phyloP scores from a whole-genome alignment of 78 protist genomes.

The Monocercomonoides exilis region DNA sequence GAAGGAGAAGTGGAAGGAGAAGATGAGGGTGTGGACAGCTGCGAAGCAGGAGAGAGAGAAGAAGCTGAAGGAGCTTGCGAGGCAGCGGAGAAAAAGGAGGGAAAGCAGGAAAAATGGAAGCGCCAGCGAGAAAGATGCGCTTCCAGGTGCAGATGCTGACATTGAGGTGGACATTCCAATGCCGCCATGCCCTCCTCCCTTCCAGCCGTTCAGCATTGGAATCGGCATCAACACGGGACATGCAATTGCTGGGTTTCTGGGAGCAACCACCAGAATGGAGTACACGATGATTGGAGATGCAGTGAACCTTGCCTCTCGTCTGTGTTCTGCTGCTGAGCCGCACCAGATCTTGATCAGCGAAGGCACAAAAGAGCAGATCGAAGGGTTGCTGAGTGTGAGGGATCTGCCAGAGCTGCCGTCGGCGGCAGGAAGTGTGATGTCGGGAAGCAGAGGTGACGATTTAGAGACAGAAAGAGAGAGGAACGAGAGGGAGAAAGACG shows the following conservation, averaged over 20 bases:
- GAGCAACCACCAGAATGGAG: conserved; percentile 8
- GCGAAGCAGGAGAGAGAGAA: too few species aligned
- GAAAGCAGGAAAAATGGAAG: not conserved
- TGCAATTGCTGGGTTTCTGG: not conserved
- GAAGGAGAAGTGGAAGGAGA: not conserved
- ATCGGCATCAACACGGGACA: conserved; percentile 23
- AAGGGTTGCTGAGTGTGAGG: too few species aligned
- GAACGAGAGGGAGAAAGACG: too few species aligned
- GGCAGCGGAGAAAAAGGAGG: too few species aligned
- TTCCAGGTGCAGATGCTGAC: not conserved
- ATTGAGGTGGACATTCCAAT: too few species aligned
- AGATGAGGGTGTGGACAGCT: too few species aligned
- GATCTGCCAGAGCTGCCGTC: too few species aligned
- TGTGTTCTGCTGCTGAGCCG: conserved; percentile 1
- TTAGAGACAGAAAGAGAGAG: not conserved
- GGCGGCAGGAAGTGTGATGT: too few species aligned
- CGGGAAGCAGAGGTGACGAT: too few species aligned
- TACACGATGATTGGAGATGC: conserved; percentile 14
- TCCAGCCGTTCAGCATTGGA: not conserved
- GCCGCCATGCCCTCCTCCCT: too few species aligned
- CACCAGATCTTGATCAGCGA: not conserved
- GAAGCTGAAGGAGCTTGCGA: too few species aligned
- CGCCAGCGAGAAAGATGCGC: not conserved
- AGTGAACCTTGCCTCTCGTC: conserved; percentile 16
- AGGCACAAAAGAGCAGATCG: not conserved